A percentile compares a stretch with the other conserved stretches of the same genome.
Evolutionary conservation across 1,284 basidiomycete genomes (phyloP).

Genomic region (Singerocomus inundabilis): DNA sequence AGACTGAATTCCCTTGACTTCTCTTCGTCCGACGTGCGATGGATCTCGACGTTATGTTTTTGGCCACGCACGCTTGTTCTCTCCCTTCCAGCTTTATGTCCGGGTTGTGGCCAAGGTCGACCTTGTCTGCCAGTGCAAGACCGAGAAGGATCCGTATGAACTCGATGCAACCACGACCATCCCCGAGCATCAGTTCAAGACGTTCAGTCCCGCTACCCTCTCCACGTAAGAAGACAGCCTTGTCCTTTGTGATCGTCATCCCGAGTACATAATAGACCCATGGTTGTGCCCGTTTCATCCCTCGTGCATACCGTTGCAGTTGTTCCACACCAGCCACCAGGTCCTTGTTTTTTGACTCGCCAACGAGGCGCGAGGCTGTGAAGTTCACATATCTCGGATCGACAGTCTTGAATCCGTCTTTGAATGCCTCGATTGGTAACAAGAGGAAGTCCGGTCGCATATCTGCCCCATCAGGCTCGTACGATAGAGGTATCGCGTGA

Average conservation of each 20-base stretch:
- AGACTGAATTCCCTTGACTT: neutral
- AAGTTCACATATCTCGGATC: too few relatives aligned
- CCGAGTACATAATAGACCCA: slow-evolving; percentile 15
- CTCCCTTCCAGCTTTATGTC: neutral
- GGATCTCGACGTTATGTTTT: neutral
- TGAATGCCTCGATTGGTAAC: too few relatives aligned
- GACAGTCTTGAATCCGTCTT: too few relatives aligned
- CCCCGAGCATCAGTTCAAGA: slow-evolving; percentile 3
- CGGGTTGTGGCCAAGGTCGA: slow-evolving; percentile 13
- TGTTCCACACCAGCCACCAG: too few relatives aligned
- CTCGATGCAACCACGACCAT: slow-evolving; percentile 16
- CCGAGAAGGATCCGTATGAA: slow-evolving; percentile 16
- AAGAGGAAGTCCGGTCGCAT: too few relatives aligned
- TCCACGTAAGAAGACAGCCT: slow-evolving; percentile 13
- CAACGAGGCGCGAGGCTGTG: too few relatives aligned
- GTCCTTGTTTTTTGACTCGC: too few relatives aligned
- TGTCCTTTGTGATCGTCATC: slow-evolving; percentile 8
- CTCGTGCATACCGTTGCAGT: too few relatives aligned
- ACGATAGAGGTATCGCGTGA: too few relatives aligned
- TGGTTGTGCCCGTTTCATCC: slow-evolving; percentile 9
- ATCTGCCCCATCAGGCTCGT: too few relatives aligned
- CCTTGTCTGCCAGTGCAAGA: slow-evolving; percentile 7
- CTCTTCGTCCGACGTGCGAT: neutral
- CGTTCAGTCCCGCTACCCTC: slow-evolving; percentile 17
- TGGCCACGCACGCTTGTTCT: too few relatives aligned